Percentiles rank a stretch among this genome's conserved stretches.
These are phyloP conservation scores for Steccherinum ochraceum DNA, from an alignment of 768 basidiomycete species.

Conservation along the genomic window DNA sequence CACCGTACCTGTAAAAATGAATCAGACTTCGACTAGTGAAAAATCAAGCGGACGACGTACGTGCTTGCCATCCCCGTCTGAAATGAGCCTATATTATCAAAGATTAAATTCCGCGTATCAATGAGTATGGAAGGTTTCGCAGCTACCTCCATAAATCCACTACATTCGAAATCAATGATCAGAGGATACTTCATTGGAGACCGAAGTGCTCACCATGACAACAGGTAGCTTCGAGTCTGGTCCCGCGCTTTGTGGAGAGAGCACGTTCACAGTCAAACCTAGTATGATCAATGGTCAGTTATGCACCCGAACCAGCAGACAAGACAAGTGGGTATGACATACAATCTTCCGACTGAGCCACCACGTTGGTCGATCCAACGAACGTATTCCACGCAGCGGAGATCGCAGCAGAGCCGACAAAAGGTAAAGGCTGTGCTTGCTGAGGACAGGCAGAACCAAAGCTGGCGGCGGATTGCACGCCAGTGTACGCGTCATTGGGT, in stretches of 20 bases:
- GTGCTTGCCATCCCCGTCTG: conserved; percentile 35
- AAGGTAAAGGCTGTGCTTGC: conserved; percentile 18
- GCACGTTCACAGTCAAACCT: conserved; percentile 23
- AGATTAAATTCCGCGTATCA: not conserved
- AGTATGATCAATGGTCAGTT: not conserved
- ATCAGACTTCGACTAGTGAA: not conserved
- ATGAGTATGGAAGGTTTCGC: not conserved
- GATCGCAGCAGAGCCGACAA: not conserved
- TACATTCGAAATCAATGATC: conserved; percentile 1
- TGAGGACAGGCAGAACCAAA: conserved; percentile 38
- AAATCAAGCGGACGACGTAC: too few relatives aligned
- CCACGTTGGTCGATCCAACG: too few relatives aligned
- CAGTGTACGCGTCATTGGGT: conserved; percentile 23
- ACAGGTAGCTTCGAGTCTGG: conserved; percentile 13
- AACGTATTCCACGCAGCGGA: too few relatives aligned
- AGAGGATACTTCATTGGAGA: too few relatives aligned
- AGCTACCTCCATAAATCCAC: conserved; percentile 24
- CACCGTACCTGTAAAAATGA: conserved; percentile 34
- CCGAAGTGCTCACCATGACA: conserved; percentile 1
- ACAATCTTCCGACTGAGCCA: too few relatives aligned
- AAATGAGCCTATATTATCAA: conserved; percentile 29
- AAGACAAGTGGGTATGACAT: too few relatives aligned
- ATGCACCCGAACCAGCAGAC: not conserved
- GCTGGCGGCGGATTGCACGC: conserved; percentile 27
- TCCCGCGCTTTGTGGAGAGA: conserved; percentile 12